These are phyloP conservation scores for Hirsutella minnesotensis DNA, from an alignment of 2,329 filamentous ascomycete genomes.

Conservation along the genomic window DNA sequence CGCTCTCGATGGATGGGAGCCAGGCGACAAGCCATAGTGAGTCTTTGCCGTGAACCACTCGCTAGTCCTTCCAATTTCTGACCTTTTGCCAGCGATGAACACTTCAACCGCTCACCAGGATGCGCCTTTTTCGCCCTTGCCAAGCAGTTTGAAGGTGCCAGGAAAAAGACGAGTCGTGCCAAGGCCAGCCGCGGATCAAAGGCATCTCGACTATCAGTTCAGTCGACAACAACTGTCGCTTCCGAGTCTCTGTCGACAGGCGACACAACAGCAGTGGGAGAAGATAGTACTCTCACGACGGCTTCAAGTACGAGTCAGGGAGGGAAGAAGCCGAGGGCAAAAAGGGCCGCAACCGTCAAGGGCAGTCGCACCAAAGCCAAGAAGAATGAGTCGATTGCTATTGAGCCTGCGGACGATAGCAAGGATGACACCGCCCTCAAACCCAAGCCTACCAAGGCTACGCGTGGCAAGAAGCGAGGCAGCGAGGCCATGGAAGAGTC, in stretches of 20 bases:
- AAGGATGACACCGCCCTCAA: constrained; percentile 13
- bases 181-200: constrained; percentile 53
- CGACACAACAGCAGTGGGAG: constrained; percentile 36
- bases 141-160: constrained; percentile 37
- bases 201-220: constrained; percentile 50
- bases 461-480: constrained; percentile 48
- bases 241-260: constrained; percentile 37
- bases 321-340: constrained; percentile 44
- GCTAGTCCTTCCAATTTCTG: constrained; percentile 6
- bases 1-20: constrained; percentile 89
- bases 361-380: constrained; percentile 26
- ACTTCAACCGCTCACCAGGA: constrained; percentile 63
- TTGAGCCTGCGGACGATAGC: constrained; percentile 7
- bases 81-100: constrained; percentile 56
- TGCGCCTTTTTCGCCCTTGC: constrained; percentile 74
- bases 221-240: constrained; percentile 38
- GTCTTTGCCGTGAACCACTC: constrained; percentile 16
- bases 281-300: constrained; percentile 49
- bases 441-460: constrained; percentile 24
- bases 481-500: constrained; percentile 48
- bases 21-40: constrained; percentile 76
- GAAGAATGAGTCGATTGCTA: constrained; percentile 33
- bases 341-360: constrained; percentile 40
- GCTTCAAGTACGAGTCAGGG: constrained; percentile 46
- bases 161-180: constrained; percentile 44